phyloP scores from a whole-genome alignment of 169 alveolate genomes.

The Babesia caballi region DNA sequence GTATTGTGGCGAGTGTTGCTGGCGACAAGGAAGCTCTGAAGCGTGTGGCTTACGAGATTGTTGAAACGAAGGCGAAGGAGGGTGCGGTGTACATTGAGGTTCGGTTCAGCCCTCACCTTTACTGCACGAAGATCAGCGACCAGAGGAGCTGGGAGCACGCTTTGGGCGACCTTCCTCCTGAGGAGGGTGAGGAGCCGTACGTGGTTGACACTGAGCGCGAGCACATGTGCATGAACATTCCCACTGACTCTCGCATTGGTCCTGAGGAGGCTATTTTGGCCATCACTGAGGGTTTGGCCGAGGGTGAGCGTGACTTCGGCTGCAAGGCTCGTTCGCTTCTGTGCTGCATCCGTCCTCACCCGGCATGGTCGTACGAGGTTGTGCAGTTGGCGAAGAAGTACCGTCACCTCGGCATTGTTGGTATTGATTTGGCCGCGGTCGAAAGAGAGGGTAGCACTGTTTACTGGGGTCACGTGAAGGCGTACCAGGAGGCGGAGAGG shows the following conservation, averaged over 20 bases:
- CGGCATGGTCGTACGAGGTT: constrained; percentile 22
- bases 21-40: constrained; percentile 19
- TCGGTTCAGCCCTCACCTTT: constrained; percentile 20
- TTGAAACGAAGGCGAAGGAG: constrained; percentile 17
- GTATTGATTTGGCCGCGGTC: constrained; percentile 6
- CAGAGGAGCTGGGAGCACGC: constrained; percentile 4
- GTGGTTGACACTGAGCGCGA: not conserved
- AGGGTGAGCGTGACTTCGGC: constrained; percentile 9
- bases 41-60: constrained; percentile 17
- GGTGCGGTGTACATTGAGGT: constrained; percentile 23
- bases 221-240: constrained; percentile 5
- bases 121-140: not conserved
- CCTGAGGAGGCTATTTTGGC: constrained; percentile 21
- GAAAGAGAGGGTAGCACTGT: not conserved
- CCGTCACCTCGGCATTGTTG: constrained; percentile 23
- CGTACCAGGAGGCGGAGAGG: constrained; percentile 22
- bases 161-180: constrained; percentile 7
- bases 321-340: constrained; percentile 8
- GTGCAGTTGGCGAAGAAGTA: constrained; percentile 16
- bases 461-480: constrained; percentile 17
- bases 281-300: constrained; percentile 11
- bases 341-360: constrained; percentile 18
- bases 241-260: not conserved
- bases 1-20: constrained; percentile 9
- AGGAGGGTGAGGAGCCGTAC: not conserved